Conservation (phyloP, 306 rosid genomes). For the Begonia fuchsioides region DNA sequence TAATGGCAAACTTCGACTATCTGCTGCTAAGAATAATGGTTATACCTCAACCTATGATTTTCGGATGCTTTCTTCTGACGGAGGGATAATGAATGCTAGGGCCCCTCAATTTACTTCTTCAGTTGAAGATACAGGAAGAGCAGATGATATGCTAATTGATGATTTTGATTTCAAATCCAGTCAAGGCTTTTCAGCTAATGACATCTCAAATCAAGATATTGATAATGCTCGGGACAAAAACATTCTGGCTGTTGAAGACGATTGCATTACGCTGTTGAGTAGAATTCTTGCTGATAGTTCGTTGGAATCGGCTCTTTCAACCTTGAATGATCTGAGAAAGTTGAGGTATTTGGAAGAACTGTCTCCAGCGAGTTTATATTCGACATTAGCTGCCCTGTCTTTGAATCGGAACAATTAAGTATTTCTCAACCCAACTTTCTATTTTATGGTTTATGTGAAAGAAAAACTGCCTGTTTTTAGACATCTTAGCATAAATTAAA, state of each 20-base stretch:
- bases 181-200: neutral
- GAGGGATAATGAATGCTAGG: neutral
- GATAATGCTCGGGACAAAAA: constrained; percentile 6
- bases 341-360: neutral
- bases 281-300: constrained; percentile 3
- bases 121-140: neutral
- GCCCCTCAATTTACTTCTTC: too few species aligned
- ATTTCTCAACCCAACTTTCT: too few species aligned
- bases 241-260: constrained; percentile 1
- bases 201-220: constrained; percentile 4
- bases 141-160: too few species aligned
- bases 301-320: neutral
- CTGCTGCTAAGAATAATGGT: neutral
- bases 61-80: neutral
- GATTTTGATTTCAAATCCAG: neutral
- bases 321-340: neutral
- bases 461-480: too few species aligned
- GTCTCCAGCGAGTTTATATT: neutral
- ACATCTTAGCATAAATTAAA: too few species aligned
- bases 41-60: neutral
- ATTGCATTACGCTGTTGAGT: neutral
- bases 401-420: constrained; percentile 4
- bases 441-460: too few species aligned
- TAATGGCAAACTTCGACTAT: neutral
- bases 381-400: constrained; percentile 2